phyloP scores from a whole-genome alignment of 495 filamentous ascomycete genomes.

The Penicillium cataractarum region DNA sequence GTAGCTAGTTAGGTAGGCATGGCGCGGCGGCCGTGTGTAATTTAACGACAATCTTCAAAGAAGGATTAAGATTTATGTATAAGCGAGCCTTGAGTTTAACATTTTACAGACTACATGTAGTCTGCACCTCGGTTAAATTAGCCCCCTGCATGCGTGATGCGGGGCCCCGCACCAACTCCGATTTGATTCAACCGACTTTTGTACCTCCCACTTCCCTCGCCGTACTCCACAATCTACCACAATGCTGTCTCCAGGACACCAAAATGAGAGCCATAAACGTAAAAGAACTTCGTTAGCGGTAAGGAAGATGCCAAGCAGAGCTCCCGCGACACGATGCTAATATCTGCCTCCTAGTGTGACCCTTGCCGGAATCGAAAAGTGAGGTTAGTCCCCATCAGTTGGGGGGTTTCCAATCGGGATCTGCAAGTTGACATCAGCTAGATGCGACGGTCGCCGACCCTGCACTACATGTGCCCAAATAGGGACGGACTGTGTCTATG shows the following conservation, averaged over 20 bases:
- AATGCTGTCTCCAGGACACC: constrained; percentile 10
- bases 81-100: too few relatives aligned
- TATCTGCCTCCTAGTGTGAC: constrained; percentile 1
- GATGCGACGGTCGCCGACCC: constrained; percentile 22
- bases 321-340: not conserved
- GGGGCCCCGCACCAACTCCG: too few relatives aligned
- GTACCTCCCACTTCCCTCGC: not conserved
- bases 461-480: constrained; percentile 17
- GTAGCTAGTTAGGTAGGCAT: too few relatives aligned
- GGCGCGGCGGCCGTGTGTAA: not conserved
- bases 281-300: constrained; percentile 16
- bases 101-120: too few relatives aligned
- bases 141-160: too few relatives aligned
- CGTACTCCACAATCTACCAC: not conserved
- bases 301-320: not conserved
- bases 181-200: too few relatives aligned
- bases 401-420: not conserved
- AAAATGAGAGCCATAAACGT: constrained; percentile 11
- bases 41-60: not conserved
- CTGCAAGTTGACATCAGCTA: constrained; percentile 7
- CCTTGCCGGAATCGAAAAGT: constrained; percentile 20
- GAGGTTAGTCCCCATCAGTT: constrained; percentile 10
- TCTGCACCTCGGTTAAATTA: too few relatives aligned
- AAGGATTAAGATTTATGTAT: not conserved
- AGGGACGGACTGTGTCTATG: constrained; percentile 17